phyloP scores from a whole-genome alignment of 2,329 filamentous ascomycete genomes.

The Ceratocystis diversiconidia region DNA sequence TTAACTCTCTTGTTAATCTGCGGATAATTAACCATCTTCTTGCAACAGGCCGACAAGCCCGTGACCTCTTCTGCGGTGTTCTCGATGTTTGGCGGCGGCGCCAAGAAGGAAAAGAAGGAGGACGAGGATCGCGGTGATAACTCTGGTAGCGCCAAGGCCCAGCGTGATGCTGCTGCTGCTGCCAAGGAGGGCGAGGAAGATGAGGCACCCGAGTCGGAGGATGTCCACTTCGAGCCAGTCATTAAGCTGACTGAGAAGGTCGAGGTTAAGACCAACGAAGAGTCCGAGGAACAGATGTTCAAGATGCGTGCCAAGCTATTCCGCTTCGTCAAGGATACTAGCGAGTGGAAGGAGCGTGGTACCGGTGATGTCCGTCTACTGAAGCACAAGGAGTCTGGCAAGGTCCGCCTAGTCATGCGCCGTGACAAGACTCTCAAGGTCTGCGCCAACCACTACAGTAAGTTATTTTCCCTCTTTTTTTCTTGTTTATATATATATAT shows the following conservation, averaged over 20 bases:
- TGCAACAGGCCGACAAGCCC: constrained; percentile 24
- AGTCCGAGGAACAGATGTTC: constrained; percentile 92
- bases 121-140: constrained; percentile 71
- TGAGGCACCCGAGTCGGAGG: constrained; percentile 70
- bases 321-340: constrained; percentile 82
- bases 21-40: background rate
- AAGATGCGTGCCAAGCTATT: constrained; percentile 99
- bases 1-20: background rate
- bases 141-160: constrained; percentile 76
- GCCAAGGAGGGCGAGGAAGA: constrained; percentile 47
- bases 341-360: constrained; percentile 98
- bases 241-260: constrained; percentile 93
- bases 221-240: constrained; percentile 95
- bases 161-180: constrained; percentile 47
- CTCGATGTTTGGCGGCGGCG: constrained; percentile 96
- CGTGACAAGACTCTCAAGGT: constrained; percentile 99
- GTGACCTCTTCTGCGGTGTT: constrained; percentile 59
- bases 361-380: constrained; percentile 91
- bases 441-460: constrained; percentile 99
- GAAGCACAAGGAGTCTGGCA: constrained; percentile 98
- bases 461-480: constrained; percentile 26
- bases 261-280: constrained; percentile 95
- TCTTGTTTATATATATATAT: background rate
- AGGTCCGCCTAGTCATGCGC: constrained; percentile 96
- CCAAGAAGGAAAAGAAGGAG: constrained; percentile 92